Percentiles rank a stretch among this genome's conserved stretches.
phyloP scores from a whole-genome alignment of 129 eudicot species.

The Flaveria robusta region DNA sequence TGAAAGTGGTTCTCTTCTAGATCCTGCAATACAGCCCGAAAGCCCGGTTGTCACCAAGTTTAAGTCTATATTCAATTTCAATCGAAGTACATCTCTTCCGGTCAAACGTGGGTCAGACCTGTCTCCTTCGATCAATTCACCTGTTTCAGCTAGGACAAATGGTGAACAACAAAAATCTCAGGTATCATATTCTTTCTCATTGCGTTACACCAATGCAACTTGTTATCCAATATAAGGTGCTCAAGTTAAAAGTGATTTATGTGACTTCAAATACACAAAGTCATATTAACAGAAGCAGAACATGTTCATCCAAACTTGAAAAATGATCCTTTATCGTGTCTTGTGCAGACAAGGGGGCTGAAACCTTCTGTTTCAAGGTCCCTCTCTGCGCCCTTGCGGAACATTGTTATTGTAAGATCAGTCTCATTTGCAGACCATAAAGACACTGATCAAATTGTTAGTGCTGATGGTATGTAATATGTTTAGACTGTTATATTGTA shows the following conservation, averaged over 20 bases:
- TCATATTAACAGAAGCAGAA: background rate
- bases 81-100: constrained; percentile 76
- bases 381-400: constrained; percentile 74
- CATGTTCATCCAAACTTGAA: background rate
- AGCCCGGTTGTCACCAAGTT: constrained; percentile 48
- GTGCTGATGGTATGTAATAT: constrained; percentile 50
- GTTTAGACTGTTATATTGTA: background rate
- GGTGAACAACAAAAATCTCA: constrained; percentile 54
- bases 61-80: constrained; percentile 38
- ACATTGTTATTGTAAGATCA: constrained; percentile 75
- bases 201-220: background rate
- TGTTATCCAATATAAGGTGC: background rate
- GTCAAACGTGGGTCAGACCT: constrained; percentile 54
- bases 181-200: constrained; percentile 38
- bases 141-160: constrained; percentile 61
- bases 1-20: constrained; percentile 74
- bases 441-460: constrained; percentile 46
- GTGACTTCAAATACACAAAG: background rate
- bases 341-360: constrained; percentile 48
- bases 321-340: background rate
- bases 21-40: constrained; percentile 37
- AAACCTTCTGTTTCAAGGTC: constrained; percentile 72
- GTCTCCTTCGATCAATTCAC: constrained; percentile 56
- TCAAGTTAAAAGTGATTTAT: background rate
- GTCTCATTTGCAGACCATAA: constrained; percentile 57